These are phyloP conservation scores for Fusarium metavorans DNA, from an alignment of 2,329 filamentous ascomycete genomes.

Conservation along the genomic window DNA sequence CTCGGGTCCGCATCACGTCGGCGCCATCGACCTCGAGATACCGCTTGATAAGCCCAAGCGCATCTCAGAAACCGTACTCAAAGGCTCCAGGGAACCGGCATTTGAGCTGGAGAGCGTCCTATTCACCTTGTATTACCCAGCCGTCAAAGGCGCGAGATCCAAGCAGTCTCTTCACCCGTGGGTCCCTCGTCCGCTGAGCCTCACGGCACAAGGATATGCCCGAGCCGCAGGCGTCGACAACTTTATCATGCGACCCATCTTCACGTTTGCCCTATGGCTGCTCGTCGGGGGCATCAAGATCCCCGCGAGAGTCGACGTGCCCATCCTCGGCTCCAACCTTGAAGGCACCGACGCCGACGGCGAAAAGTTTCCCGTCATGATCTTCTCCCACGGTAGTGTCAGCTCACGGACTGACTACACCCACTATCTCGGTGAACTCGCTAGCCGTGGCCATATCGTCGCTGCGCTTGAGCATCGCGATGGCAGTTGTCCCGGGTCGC, in stretches of 20 bases:
- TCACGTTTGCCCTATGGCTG: conserved; percentile 56
- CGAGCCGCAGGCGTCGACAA: conserved; percentile 58
- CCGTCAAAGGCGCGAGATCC: conserved; percentile 45
- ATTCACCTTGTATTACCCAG: conserved; percentile 63
- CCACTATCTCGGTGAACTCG: conserved; percentile 62
- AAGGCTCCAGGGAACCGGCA: conserved; percentile 50
- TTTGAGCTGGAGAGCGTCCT: conserved; percentile 62
- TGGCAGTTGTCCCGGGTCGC: conserved; percentile 61
- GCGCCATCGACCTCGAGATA: conserved; percentile 61
- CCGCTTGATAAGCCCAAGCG: conserved; percentile 50
- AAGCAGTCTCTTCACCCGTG: conserved; percentile 54
- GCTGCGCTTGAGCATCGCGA: conserved; percentile 66
- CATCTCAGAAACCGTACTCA: conserved; percentile 51
- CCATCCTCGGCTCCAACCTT: conserved; percentile 48
- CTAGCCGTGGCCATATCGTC: conserved; percentile 62
- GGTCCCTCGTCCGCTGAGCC: conserved; percentile 57
- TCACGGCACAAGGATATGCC: conserved; percentile 61
- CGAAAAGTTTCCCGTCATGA: conserved; percentile 56
- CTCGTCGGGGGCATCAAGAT: conserved; percentile 60
- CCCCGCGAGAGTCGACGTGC: conserved; percentile 61
- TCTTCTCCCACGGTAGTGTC: conserved; percentile 66
- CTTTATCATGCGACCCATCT: conserved; percentile 56
- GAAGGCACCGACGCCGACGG: conserved; percentile 20
- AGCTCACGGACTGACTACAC: conserved; percentile 65
- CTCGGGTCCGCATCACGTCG: conserved; percentile 59